Evolutionary conservation across 2,329 filamentous ascomycete species (phyloP), one percentile per base, ranked within the genome.

Genomic region (Xylaria sp.): DNA sequence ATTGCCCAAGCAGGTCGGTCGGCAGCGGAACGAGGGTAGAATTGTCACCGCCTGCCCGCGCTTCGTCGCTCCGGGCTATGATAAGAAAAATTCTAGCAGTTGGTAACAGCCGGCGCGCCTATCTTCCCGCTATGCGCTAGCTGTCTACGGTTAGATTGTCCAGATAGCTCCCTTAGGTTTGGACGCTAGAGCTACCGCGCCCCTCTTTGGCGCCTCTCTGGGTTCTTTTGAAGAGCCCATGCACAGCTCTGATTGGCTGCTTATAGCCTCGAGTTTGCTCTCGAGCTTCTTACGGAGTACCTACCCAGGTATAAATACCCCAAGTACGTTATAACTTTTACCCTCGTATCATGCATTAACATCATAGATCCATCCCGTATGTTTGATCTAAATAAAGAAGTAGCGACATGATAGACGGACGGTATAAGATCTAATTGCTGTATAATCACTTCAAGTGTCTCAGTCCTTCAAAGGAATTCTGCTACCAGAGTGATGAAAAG

Each of bases 11-110:
- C 61, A 66, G 43, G 58, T 66, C 55, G 64, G 59, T 59, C 66
- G 66, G 67, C 66, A 65, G 67, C 67, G 64, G 67, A 70, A 51
- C 62, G 56, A 66, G 57, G 58, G 59, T 67, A 60, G 64, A 63
- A 70, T 68, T 65, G 68, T 69, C 55, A 70, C 68, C 64, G 71
- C 71, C 64, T 59, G 57, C 65, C 65, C 60, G 56, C 53, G 49
- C 35, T 50, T 42, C 33, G 52, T 63, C 42, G 33, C 53, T 63
- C 60, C 28, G 15, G 47, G 45, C 17, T 40, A 40, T 52, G 63
- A 63, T 66, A 67, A 61, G 63, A 60, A 65, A 67, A 62, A 60
- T 45, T 15, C 46, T 35, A 46, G 28, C 65, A 66, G 63, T 50
- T 61, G 63, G 25, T 15, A 14, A 12, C 63, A 64, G 63, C 60